Evolutionary conservation across 352 stramenopile genomes (phyloP).

Genomic region (Pythium pyrilobum): DNA sequence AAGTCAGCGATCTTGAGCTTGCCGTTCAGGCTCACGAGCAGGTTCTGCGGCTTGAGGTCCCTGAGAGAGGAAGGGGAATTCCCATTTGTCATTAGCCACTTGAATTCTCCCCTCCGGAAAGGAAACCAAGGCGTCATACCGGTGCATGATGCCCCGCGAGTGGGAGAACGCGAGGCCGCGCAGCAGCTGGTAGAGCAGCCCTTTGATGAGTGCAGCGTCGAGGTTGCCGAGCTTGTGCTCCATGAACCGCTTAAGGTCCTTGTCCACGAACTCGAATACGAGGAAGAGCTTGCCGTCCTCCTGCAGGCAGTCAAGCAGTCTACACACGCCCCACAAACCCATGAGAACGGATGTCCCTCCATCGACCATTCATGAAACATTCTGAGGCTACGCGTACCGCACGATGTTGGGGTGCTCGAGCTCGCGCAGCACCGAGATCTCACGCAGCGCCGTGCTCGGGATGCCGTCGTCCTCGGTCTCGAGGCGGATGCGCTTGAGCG

Average conservation of each 20-base stretch:
- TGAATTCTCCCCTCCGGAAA: no score
- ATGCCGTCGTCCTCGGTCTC: slow-evolving; percentile 99
- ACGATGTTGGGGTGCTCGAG: slow-evolving; percentile 99
- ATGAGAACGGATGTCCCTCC: no score
- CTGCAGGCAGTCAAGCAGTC: slow-evolving; percentile 94
- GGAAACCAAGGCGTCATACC: slow-evolving; percentile 29
- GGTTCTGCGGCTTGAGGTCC: slow-evolving; percentile 98
- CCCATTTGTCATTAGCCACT: background rate
- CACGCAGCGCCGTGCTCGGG: slow-evolving; percentile 95
- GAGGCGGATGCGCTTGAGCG: slow-evolving; percentile 96
- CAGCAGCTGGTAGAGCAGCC: slow-evolving; percentile 83
- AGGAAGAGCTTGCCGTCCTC: slow-evolving; percentile 96
- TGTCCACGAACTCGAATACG: slow-evolving; percentile 99
- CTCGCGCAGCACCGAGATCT: slow-evolving; percentile 98
- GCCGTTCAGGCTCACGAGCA: slow-evolving; percentile 93
- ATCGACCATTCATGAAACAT: no score
- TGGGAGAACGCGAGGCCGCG: slow-evolving; percentile 86
- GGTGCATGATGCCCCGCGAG: slow-evolving; percentile 84
- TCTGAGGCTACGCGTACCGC: slow-evolving; percentile 41
- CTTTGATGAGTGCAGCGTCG: slow-evolving; percentile 60
- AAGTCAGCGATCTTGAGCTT: slow-evolving; percentile 99
- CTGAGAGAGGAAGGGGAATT: slow-evolving; percentile 24
- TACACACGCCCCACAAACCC: no score
- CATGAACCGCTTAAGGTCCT: slow-evolving; percentile 96
- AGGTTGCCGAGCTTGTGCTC: slow-evolving; percentile 79